Evolutionary conservation across 169 alveolate genomes (phyloP).

Genomic region (Babesia bigemina): DNA sequence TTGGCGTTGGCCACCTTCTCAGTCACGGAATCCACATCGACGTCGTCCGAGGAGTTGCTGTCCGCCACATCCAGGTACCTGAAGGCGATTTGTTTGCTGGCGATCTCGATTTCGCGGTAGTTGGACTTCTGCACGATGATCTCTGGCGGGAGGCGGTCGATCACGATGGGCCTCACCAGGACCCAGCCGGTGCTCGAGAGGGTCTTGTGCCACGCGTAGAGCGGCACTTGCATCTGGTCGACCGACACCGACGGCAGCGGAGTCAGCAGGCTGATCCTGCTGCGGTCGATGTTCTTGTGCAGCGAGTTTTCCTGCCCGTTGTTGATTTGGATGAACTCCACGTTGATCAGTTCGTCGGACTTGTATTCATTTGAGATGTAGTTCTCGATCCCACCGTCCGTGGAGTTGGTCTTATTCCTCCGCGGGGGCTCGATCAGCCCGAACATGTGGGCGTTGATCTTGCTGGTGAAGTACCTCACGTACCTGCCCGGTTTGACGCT

Average conservation of each 20-base stretch:
- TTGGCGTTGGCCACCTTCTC: background rate
- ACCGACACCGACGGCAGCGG: conserved; percentile 63
- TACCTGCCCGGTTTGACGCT: conserved; percentile 63
- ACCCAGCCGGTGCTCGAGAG: conserved; percentile 69
- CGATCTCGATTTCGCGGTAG: conserved; percentile 67
- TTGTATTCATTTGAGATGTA: conserved; percentile 54
- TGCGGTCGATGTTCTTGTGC: conserved; percentile 67
- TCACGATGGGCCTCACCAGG: conserved; percentile 68
- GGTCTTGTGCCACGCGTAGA: conserved; percentile 72
- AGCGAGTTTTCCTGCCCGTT: conserved; percentile 62
- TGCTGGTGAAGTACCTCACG: conserved; percentile 65
- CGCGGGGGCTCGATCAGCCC: conserved; percentile 69
- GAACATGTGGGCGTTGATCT: conserved; percentile 66
- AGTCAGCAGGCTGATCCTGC: conserved; percentile 60
- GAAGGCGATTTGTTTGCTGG: conserved; percentile 68
- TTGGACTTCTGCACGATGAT: conserved; percentile 62
- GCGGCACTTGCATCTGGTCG: conserved; percentile 66
- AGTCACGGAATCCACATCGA: conserved; percentile 8
- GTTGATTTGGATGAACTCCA: conserved; percentile 66
- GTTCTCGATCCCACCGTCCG: conserved; percentile 32
- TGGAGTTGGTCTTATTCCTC: conserved; percentile 14
- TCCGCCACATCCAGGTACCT: conserved; percentile 57
- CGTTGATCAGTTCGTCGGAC: conserved; percentile 68
- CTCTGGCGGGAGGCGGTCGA: conserved; percentile 70
- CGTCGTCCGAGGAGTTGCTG: background rate